phyloP scores from a whole-genome alignment of 2,329 filamentous ascomycete genomes.

The Calonectria multiphialidica region DNA sequence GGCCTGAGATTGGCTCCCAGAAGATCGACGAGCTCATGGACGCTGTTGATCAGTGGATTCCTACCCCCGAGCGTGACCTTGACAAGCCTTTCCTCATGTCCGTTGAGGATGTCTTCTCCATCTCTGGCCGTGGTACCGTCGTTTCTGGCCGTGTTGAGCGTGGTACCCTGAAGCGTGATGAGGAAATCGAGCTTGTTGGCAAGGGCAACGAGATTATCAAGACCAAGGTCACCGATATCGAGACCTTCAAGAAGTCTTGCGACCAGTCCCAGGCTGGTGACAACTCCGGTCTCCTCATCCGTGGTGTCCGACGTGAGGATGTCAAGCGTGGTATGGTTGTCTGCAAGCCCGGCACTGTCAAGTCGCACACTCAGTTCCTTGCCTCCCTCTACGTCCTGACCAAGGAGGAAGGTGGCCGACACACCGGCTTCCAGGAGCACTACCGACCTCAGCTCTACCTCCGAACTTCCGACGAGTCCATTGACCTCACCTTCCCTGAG shows the following conservation, averaged over 20 bases:
- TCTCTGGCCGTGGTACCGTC: conserved; percentile 94
- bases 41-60: conserved; percentile 96
- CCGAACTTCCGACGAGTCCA: conserved; percentile 87
- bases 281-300: conserved; percentile 96
- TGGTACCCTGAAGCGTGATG: conserved; percentile 91
- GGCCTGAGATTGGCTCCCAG: conserved; percentile 85
- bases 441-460: conserved; percentile 98
- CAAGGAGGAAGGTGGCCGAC: conserved; percentile 98
- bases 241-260: conserved; percentile 99
- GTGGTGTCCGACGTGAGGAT: conserved; percentile 96
- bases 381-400: conserved; percentile 96
- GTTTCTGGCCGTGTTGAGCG: conserved; percentile 98
- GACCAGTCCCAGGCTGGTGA: conserved; percentile 96
- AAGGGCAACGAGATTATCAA: conserved; percentile 87
- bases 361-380: conserved; percentile 92
- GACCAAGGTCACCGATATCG: conserved; percentile 99
- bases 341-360: conserved; percentile 83
- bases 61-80: conserved; percentile 90
- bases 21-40: conserved; percentile 94
- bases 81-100: conserved; percentile 99
- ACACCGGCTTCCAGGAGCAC: conserved; percentile 95
- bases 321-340: conserved; percentile 95
- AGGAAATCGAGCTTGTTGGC: conserved; percentile 94
- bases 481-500: conserved; percentile 88
- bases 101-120: conserved; percentile 92